Evolutionary conservation across 441 rosid species (phyloP).

Genomic region (Hura crepitans): DNA sequence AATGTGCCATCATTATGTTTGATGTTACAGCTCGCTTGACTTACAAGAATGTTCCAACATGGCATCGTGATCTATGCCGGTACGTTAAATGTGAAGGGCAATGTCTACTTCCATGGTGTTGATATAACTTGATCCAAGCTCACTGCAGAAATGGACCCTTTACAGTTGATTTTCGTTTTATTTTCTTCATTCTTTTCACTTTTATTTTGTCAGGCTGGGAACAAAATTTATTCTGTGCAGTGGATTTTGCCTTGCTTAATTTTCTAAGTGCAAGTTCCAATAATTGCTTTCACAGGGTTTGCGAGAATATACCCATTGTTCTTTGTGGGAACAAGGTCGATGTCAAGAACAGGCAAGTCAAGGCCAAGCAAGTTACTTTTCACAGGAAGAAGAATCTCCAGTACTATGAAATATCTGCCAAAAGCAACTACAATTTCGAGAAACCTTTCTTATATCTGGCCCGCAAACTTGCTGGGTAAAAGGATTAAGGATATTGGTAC

Average conservation of each 20-base stretch:
- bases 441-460: conserved; percentile 91
- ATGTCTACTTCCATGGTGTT: background rate
- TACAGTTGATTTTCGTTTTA: background rate
- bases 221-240: background rate
- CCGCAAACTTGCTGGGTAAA: conserved; percentile 82
- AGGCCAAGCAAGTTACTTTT: conserved; percentile 89
- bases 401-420: conserved; percentile 81
- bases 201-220: background rate
- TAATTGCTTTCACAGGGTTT: conserved; percentile 44
- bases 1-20: conserved; percentile 83
- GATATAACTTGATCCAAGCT: background rate
- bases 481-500: background rate
- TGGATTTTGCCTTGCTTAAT: background rate
- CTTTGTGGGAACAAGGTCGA: conserved; percentile 81
- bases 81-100: conserved; percentile 10
- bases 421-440: conserved; percentile 88
- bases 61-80: conserved; percentile 90
- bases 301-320: conserved; percentile 81
- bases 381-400: conserved; percentile 86
- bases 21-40: conserved; percentile 78
- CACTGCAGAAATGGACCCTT: background rate
- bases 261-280: background rate
- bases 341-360: conserved; percentile 89
- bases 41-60: conserved; percentile 71
- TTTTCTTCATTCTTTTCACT: no score